Conservation (phyloP, 2,329 filamentous ascomycete species). For the Aschersonia sp. region DNA sequence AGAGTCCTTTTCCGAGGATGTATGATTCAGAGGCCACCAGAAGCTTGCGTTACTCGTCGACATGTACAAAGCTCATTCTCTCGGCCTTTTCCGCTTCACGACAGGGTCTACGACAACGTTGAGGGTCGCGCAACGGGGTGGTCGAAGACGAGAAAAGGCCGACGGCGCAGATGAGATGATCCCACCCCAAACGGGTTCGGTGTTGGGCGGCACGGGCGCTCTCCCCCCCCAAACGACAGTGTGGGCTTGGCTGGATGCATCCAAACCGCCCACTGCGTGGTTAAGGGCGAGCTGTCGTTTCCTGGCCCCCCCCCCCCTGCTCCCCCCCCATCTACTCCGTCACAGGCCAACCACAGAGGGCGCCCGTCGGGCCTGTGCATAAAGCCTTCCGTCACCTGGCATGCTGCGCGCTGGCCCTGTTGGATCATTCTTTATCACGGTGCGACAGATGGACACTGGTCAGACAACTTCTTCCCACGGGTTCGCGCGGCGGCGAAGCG, state of each 20-base stretch:
- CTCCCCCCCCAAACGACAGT: not conserved
- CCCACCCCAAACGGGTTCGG: not conserved
- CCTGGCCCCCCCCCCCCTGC: not conserved
- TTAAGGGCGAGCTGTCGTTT: no score
- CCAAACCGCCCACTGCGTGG: no score
- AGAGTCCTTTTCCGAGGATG: not conserved
- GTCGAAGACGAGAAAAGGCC: not conserved
- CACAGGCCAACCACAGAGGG: not conserved
- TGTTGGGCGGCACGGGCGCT: not conserved
- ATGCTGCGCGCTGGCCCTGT: not conserved
- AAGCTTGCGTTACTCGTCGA: no score
- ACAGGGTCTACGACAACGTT: not conserved
- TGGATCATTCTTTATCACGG: no score
- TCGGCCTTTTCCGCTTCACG: no score
- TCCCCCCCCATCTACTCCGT: not conserved
- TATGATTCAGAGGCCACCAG: not conserved
- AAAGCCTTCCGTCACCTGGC: not conserved
- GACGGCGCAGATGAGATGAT: not conserved
- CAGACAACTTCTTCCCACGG: not conserved
- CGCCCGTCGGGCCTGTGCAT: not conserved
- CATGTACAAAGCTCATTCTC: no score
- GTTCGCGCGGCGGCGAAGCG: not conserved
- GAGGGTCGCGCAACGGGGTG: not conserved
- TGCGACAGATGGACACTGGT: no score
- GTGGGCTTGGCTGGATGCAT: not conserved